These are phyloP conservation scores for Xylaria venustula DNA, from an alignment of 495 filamentous ascomycete genomes.

Conservation along the genomic window DNA sequence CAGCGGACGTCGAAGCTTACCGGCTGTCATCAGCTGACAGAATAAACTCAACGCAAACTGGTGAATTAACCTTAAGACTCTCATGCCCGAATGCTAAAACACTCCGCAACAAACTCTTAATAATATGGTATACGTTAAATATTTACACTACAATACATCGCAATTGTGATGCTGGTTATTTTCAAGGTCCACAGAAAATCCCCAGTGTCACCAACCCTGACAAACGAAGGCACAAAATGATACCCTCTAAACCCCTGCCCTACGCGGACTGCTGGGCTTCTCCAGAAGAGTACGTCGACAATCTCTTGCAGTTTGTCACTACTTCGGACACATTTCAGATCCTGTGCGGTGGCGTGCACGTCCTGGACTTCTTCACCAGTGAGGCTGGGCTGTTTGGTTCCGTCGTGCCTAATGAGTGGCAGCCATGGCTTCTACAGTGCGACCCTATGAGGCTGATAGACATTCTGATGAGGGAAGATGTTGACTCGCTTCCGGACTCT, in stretches of 20 bases:
- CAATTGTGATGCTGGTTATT: too few relatives aligned
- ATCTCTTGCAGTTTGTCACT: constrained; percentile 72
- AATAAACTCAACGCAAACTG: background rate
- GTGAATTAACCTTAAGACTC: background rate
- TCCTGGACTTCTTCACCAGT: constrained; percentile 92
- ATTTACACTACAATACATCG: too few relatives aligned
- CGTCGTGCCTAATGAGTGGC: constrained; percentile 77
- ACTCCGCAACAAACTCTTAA: too few relatives aligned
- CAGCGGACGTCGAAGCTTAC: background rate
- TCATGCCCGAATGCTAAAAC: too few relatives aligned
- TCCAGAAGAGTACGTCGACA: constrained; percentile 71
- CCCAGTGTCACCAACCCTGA: too few relatives aligned
- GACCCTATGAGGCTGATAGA: constrained; percentile 74
- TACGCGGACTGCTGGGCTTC: constrained; percentile 44
- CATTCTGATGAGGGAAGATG: constrained; percentile 72
- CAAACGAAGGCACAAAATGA: too few relatives aligned
- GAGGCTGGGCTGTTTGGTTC: constrained; percentile 71
- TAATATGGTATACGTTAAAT: too few relatives aligned
- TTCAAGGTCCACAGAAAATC: too few relatives aligned
- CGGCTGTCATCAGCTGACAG: constrained; percentile 5
- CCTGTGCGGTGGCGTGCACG: constrained; percentile 89
- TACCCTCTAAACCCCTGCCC: constrained; percentile 41
- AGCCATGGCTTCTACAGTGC: constrained; percentile 66
- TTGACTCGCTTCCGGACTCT: constrained; percentile 45
- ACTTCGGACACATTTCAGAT: constrained; percentile 77